Evolutionary conservation across 306 rosid species (phyloP), one percentile per base, ranked within the genome.

Genomic region (Mucuna pruriens): DNA sequence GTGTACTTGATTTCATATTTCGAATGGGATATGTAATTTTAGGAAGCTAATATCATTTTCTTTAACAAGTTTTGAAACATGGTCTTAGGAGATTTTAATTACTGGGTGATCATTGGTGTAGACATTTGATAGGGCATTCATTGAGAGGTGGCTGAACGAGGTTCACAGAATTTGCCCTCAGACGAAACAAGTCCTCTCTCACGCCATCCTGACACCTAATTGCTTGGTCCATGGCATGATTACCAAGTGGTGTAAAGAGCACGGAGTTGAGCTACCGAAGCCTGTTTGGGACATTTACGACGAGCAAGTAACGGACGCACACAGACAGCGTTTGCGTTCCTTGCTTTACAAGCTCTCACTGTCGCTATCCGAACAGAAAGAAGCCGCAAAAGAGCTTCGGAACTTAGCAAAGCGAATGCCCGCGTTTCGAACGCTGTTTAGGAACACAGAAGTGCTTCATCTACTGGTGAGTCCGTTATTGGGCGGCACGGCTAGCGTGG

Each of bases 351-450:
- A 83, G 65, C 23, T 83, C 61, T 81, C 89, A 15, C 64, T 83
- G 66, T 81, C 89, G 13, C 64, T 60, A 3, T 76, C 84, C 10
- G 83, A 80, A 34, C 85, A 85, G 71, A 89, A 85, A 80, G 81
- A 62, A n/a, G 87, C 93, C 7, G 92, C 96, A 25, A 86, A 83
- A 65, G 87, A 90, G 83, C 80, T 89, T 68, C 86, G 92, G 9
- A 25, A 26, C 68, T 40, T 79, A 17, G 36, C 91, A 2, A 86
- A 75, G 78, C 12, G 1, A 42, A 80, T 66, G 67, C 81, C 87
- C 7, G 66, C 82, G 5, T 71, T 72, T 45, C 87, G 93, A 66
- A 51, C 78, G 13, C 65, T 86, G 16, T 86, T 89, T 5, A 52
- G 70, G 0, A 62, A 63, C 58, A n/a, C n/a, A 13, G 11, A 84